Conservation (phyloP, 768 basidiomycete species). For the Podaxis rugospora region DNA sequence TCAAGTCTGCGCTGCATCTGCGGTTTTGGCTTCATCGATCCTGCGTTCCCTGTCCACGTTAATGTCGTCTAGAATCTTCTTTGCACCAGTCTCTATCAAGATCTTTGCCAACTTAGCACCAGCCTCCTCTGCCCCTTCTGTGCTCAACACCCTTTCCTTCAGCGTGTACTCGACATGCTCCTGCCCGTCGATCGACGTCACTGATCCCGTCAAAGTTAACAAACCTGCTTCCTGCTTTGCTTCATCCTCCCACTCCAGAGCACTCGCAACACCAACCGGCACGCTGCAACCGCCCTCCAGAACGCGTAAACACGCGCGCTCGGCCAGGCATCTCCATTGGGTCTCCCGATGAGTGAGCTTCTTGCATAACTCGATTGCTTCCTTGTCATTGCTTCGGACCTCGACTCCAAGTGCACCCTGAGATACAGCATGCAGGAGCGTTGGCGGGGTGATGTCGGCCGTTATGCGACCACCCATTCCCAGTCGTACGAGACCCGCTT, state of each 20-base stretch:
- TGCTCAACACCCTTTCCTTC: constrained; percentile 42
- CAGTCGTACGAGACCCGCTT: constrained; percentile 84
- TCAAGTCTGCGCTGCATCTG: constrained; percentile 19
- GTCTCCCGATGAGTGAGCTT: constrained; percentile 74
- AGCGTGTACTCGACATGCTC: constrained; percentile 67
- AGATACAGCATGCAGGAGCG: constrained; percentile 84
- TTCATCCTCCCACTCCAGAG: constrained; percentile 29
- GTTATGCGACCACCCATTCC: constrained; percentile 75
- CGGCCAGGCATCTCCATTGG: constrained; percentile 73
- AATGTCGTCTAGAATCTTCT: constrained; percentile 79
- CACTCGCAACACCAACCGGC: constrained; percentile 79
- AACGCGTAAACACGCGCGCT: constrained; percentile 82
- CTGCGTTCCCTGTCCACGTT: constrained; percentile 56
- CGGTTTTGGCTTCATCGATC: constrained; percentile 34
- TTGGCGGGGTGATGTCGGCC: constrained; percentile 66
- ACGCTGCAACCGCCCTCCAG: constrained; percentile 98
- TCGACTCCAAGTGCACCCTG: constrained; percentile 93
- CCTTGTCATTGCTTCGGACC: constrained; percentile 62
- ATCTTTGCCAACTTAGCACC: constrained; percentile 63
- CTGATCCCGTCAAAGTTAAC: constrained; percentile 72
- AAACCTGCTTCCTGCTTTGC: constrained; percentile 14
- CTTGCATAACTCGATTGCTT: constrained; percentile 58
- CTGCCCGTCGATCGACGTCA: constrained; percentile 77
- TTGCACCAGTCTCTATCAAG: constrained; percentile 69
- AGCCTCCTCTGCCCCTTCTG: constrained; percentile 60